Conservation (phyloP, 2,329 filamentous ascomycete species). For the Salinomyces thailandicus region DNA sequence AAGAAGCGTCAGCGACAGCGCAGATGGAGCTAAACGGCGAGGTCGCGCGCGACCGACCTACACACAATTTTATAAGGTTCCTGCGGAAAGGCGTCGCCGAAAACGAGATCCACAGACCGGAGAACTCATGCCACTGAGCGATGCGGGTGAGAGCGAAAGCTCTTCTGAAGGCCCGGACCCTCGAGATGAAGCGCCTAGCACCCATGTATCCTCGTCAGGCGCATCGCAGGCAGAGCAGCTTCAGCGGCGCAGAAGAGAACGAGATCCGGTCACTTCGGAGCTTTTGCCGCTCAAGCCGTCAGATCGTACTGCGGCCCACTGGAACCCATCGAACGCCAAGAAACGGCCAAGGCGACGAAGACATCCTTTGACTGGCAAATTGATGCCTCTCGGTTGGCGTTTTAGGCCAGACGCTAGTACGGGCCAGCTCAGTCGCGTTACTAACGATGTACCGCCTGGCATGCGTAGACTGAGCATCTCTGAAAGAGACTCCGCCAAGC, state of each 20-base stretch:
- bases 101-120: slow-evolving; percentile 20
- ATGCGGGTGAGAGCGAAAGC: slow-evolving; percentile 11
- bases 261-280: slow-evolving; percentile 21
- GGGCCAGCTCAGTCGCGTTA: background rate
- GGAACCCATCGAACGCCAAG: slow-evolving; percentile 2
- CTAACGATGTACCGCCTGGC: slow-evolving; percentile 4
- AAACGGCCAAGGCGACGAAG: slow-evolving; percentile 20
- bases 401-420: slow-evolving; percentile 14
- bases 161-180: background rate
- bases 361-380: slow-evolving; percentile 21
- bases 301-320: background rate
- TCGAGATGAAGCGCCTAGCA: background rate
- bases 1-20: background rate
- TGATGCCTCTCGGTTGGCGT: slow-evolving; percentile 25
- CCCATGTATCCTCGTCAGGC: background rate
- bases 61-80: slow-evolving; percentile 17
- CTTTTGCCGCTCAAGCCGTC: slow-evolving; percentile 13
- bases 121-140: slow-evolving; percentile 21
- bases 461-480: slow-evolving; percentile 11
- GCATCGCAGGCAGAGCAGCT: background rate
- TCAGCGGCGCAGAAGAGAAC: slow-evolving; percentile 17
- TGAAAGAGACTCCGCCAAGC: slow-evolving; percentile 11
- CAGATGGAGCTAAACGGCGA: slow-evolving; percentile 5
- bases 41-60: slow-evolving; percentile 25
- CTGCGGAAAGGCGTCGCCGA: slow-evolving; percentile 14